phyloP scores from a whole-genome alignment of 1,284 basidiomycete species.

The Irpex rosettiformis region DNA sequence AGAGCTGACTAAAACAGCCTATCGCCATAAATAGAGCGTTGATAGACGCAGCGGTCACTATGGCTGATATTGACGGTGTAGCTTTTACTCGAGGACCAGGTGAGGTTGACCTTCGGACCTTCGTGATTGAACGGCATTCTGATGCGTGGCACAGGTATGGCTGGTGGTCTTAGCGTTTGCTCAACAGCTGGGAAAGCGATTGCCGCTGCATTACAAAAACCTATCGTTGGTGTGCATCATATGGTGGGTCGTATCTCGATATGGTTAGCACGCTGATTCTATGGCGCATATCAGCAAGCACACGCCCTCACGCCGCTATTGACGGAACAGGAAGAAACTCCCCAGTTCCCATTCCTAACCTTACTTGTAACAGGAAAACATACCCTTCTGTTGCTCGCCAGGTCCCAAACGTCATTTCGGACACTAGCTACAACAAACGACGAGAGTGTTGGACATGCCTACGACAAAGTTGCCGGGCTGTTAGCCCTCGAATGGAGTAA shows the following conservation, averaged over 20 bases:
- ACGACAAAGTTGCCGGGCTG: constrained; percentile 77
- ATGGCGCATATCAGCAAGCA: constrained; percentile 66
- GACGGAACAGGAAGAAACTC: constrained; percentile 51
- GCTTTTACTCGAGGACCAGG: constrained; percentile 92
- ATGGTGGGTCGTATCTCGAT: constrained; percentile 59
- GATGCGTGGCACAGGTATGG: constrained; percentile 51
- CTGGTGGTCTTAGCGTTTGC: constrained; percentile 75
- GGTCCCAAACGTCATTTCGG: constrained; percentile 53
- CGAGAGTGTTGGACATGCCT: constrained; percentile 73
- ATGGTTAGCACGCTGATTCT: background rate
- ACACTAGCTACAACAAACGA: constrained; percentile 78
- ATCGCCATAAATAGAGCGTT: constrained; percentile 69
- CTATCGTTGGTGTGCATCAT: constrained; percentile 88
- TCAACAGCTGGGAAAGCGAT: constrained; percentile 80
- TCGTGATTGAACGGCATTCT: background rate
- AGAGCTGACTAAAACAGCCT: constrained; percentile 67
- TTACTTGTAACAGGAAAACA: constrained; percentile 90
- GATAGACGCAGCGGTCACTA: constrained; percentile 51
- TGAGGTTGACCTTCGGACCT: too few species aligned
- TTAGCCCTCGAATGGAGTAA: constrained; percentile 62
- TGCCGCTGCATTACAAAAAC: constrained; percentile 73
- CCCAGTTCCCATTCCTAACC: constrained; percentile 83
- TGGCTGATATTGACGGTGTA: constrained; percentile 76
- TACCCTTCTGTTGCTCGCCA: constrained; percentile 80
- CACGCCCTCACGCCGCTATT: constrained; percentile 83